Conservation (phyloP, 75 land plant species). For the Cryptomeria japonica region DNA sequence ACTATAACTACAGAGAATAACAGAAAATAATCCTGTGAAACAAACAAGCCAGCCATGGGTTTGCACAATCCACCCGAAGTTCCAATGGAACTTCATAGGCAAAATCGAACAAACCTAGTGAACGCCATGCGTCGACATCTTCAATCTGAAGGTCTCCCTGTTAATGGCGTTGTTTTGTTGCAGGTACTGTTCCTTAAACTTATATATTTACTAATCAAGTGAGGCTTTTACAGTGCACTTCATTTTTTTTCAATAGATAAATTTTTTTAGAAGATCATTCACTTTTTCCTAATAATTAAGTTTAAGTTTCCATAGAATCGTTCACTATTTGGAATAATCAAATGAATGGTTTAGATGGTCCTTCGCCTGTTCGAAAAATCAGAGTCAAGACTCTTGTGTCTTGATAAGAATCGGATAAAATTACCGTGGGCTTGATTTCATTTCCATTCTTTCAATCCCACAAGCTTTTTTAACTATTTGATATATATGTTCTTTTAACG, state of each 20-base stretch:
- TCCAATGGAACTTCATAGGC: slow-evolving; percentile 62
- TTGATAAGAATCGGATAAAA: not conserved
- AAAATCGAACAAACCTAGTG: slow-evolving; percentile 62
- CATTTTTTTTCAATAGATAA: not conserved
- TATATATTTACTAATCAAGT: not conserved
- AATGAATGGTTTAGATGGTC: not conserved
- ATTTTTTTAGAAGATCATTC: not conserved
- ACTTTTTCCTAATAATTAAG: not conserved
- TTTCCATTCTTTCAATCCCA: not conserved
- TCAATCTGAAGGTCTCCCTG: slow-evolving; percentile 29
- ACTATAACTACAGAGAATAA: not conserved
- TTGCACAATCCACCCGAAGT: slow-evolving; percentile 43
- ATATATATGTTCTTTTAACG: not conserved
- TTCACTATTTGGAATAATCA: not conserved
- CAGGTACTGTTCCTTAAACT: slow-evolving; percentile 32
- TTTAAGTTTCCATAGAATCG: not conserved
- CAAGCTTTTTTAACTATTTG: not conserved
- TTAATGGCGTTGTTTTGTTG: slow-evolving; percentile 61
- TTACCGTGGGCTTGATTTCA: not conserved
- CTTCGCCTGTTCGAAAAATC: not conserved
- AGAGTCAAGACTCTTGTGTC: not conserved
- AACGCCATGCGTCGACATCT: slow-evolving; percentile 45
- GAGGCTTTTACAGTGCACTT: not conserved
- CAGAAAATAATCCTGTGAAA: not conserved
- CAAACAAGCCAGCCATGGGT: not conserved